These are phyloP conservation scores for Hylodesmum podocarpum DNA, from an alignment of 306 rosid species.

Conservation along the genomic window DNA sequence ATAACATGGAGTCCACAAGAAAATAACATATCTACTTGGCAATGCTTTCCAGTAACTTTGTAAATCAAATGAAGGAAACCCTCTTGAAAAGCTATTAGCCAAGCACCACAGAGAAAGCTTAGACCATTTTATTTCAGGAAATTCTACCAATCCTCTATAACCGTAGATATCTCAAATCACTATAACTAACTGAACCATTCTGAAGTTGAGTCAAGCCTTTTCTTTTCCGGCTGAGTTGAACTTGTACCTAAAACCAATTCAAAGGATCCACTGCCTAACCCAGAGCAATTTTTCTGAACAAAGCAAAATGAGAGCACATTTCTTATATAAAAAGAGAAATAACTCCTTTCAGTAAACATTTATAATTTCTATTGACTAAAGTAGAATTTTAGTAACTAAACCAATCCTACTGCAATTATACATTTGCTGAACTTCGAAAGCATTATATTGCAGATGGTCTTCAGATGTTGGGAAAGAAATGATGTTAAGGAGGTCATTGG, in stretches of 20 bases:
- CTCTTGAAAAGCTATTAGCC: neutral
- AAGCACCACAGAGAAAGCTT: neutral
- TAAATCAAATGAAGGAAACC: neutral
- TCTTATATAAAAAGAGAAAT: neutral
- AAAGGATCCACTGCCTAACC: neutral
- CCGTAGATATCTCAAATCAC: neutral
- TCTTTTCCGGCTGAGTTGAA: neutral
- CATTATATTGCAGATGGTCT: slow-evolving; percentile 65
- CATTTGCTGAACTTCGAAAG: slow-evolving; percentile 34
- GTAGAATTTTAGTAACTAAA: neutral
- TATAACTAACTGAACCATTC: slow-evolving; percentile 1
- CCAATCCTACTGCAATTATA: neutral
- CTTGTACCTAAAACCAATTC: neutral
- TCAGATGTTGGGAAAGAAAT: slow-evolving; percentile 89
- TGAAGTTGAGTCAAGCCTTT: neutral
- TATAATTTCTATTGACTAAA: neutral
- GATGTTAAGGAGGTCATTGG: slow-evolving; percentile 85
- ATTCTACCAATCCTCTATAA: neutral
- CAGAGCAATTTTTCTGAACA: neutral
- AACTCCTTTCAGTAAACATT: neutral
- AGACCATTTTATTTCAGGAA: neutral
- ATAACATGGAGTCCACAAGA: neutral
- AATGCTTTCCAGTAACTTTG: slow-evolving; percentile 3
- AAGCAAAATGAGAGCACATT: neutral
- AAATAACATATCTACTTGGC: neutral